Base-by-base conservation (phyloP, 257 asterid species). In the Prunella vulgaris region DNA sequence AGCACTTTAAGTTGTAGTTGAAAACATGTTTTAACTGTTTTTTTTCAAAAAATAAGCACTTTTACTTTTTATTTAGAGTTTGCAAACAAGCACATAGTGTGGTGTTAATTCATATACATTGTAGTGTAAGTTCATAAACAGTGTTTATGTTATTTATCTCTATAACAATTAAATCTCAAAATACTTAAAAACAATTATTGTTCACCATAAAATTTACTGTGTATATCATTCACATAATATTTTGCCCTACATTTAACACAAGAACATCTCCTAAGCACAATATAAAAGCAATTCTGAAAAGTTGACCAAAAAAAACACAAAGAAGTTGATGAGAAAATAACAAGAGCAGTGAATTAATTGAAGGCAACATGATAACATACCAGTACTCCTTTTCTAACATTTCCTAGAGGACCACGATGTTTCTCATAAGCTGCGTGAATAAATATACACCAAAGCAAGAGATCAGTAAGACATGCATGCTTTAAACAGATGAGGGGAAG, bases 311-410 rank as follows among this genome's bases (percentile, higher is more conserved):
- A 68, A 21, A 54, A 64, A 37, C 1, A 25, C 28, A 25, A 14
- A 30, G 37, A 21, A 49, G 40, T 20, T 25, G 48, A 61, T 65
- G 46, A n/a, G 17, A 56, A 42, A 44, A 54, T 14, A 18, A 33
- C 24, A 75, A 30, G 38, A 48, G 66, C 27, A 59, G 40, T n/a
- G 42, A 46, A 64, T 64, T 25, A 51, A 13, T 27, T 21, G 32
- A 68, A 66, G 24, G 57, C 30, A 60, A 28, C n/a, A 54, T 52
- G 74, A 59, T 30, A 48, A 60, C 18, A 18, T 88, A 93, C 99
- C 88, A 94, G 79, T 52, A 89, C 99, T 85, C 99, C 99, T 85
- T 94, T 94, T 72, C 99, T 87, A 82, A 94, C 97, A 79, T 94
- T 91, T 77, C 97, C 99, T 51, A 91, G 97, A 73, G 93, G 89